A percentile compares a stretch with the other conserved stretches of the same genome.
These are phyloP conservation scores for Fusarium pseudonygamai DNA, from an alignment of 2,329 filamentous ascomycete species.

Conservation along the genomic window DNA sequence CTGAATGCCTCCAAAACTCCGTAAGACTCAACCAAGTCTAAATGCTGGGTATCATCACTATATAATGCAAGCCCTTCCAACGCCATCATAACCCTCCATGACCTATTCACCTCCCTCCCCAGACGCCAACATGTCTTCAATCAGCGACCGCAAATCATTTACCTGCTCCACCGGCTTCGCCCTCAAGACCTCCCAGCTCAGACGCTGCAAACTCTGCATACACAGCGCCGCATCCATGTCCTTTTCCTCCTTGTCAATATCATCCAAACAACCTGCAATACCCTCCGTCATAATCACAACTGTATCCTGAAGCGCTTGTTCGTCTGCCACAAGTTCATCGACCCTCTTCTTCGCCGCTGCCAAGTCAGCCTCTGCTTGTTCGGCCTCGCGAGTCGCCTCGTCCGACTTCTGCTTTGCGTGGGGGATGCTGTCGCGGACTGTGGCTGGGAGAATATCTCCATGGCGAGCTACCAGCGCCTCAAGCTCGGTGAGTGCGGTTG, in stretches of 20 bases:
- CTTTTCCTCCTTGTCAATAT: background rate
- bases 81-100: background rate
- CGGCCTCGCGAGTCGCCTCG: background rate
- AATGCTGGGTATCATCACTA: background rate
- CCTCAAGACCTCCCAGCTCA: background rate
- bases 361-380: background rate
- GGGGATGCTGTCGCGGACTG: background rate
- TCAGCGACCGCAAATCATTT: background rate
- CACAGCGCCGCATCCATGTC: background rate
- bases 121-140: background rate
- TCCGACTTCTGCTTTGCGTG: background rate
- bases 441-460: background rate
- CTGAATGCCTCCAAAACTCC: rapidly evolving
- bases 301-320: background rate
- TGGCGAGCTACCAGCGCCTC: background rate
- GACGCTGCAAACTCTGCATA: background rate
- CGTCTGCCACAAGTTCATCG: background rate
- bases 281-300: background rate
- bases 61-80: background rate
- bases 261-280: background rate
- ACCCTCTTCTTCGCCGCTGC: background rate
- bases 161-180: background rate
- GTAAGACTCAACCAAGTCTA: background rate
- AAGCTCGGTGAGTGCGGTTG: background rate
- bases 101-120: background rate